Base-by-base conservation (phyloP, 371 early-diverging fungal genomes). In the Catenaria anguillulae region DNA sequence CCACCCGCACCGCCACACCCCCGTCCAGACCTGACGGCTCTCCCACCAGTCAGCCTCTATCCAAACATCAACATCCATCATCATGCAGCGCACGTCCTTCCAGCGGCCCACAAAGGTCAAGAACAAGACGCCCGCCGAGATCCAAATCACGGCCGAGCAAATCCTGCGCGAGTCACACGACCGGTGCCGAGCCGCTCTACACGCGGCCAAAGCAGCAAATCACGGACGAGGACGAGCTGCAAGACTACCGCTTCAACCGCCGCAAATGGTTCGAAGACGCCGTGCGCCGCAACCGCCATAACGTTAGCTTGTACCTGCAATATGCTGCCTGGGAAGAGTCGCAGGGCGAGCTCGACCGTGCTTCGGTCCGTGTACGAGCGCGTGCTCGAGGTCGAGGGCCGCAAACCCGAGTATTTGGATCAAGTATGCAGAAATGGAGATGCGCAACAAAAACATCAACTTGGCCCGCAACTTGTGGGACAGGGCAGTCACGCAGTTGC, bases 91-190 rank as follows among this genome's bases (percentile, higher is more conserved):
- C n/a, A n/a, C n/a, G n/a, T n/a, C n/a, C n/a, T n/a, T n/a, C n/a
- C n/a, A n/a, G n/a, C n/a, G n/a, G n/a, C n/a, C n/a, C n/a, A n/a
- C n/a, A 10, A 26, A 88, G 89, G 92, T 95, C 77, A 94, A 94
- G 75, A 94, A 97, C 78, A 97, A 97, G 80, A 89, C 85, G 71
- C 84, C 96, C 4, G 95, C 96, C 33, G 84, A 88, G n/a, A 80
- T 95, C n/a, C 98, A 97, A 71, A 96, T 97, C 73, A 95, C 97
- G 33, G 98, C 98, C 17, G 98, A 97, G 76, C 97, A 97, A 77
- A 86, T 97, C 62, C 79, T 97, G 26, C 84, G 93, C 34, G 98
- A 97, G 75, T 91, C 94, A 24, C 84, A 85, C 65, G 93, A 91
- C 67, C n/a, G 84, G 90, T 50, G 86, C 85, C 62, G 94, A 90